Evolutionary conservation across 164 flowering plant species (phyloP), one percentile per base, ranked within the genome.

Genomic region (Dillenia suffruticosa): DNA sequence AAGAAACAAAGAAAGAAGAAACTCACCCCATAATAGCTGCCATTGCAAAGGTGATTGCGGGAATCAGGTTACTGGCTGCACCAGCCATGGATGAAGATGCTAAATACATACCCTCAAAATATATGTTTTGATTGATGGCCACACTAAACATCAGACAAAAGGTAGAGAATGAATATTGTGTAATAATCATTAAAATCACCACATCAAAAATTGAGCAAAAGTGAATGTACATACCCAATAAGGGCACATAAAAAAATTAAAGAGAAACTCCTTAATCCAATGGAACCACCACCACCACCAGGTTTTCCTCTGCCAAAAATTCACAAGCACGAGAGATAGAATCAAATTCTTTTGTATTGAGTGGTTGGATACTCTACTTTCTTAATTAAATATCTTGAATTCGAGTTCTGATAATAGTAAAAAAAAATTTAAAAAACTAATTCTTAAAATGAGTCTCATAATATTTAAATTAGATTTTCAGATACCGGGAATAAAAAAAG

Each of bases 11-110:
- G 22, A 6, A 58, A 24, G 47, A 47, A 56, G 4, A 10, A 13
- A 62, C 46, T 59, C 83, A 85, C 90, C 90, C 89, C 1, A 74
- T 8, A 32, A 61, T 9, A 15, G 72, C 49, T 9, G 91, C 81
- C 56, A 85, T 58, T 5, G 79, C 15, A 67, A 88, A 82, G 49
- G 89, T 88, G 68, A 89, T 56, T 16, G 88, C 91, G 32, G 95
- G 97, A 44, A 86, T 52, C 7, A 86, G 74, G 67, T 88, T 88
- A 13, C 63, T 63, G 77, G 79, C 78, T 14, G 92, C 89, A 54
- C 84, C 81, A 15, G 84, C 92, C 10, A 72, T 66, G 0, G 92
- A 70, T 12, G 97, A 83, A 17, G 90, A 86, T 19, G 90, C 81
- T 22, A 81, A 63, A 70, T 76, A 82, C 17, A 90, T 58, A 3